Evolutionary conservation across 2,329 filamentous ascomycete genomes (phyloP), one percentile per base, ranked within the genome.

Genomic region (Hypoxylon sp.): DNA sequence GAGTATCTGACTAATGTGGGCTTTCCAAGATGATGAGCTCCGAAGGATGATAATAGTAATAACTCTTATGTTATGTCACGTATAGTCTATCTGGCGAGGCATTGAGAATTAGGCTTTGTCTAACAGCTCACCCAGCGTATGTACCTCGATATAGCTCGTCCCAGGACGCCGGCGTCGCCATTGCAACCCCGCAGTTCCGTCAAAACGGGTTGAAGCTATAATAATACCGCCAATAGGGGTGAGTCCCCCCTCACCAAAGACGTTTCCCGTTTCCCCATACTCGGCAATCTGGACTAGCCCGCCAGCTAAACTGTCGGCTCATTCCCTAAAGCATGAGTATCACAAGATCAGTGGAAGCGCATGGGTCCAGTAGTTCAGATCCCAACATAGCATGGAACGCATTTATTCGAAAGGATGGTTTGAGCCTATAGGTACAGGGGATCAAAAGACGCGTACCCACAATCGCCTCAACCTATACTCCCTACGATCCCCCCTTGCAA

Each of bases 111-210:
- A 2, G 4, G 5, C 1, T 37, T 17, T 43, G 6, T 10, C 19
- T 7, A 43, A 43, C n/a, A 43, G 2, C 13, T 24, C 19, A 32
- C 7, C 7, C 7, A 26, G 24, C 24, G 24, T 26, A 26, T 26
- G 47, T 13, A 48, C 19, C 41, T 10, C 20, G 1, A 10, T 37
- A n/a, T 54, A 30, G 30, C 19, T 10, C 20, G 26, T 37, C 6
- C 28, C 13, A 39, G 28, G 19, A 13, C 20, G 8, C 13, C 11
- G 24, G 34, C 6, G 39, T 41, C 41, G 24, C 39, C 15, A 52
- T 26, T 8, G 24, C n/a, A 44, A 65, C 62, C 62, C 62, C 62
- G 54, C 58, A 55, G 5, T 32, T 10, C 28, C n/a, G 53, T 57
- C 53, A 64, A 61, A 47, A 22, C 43, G n/a, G 15, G 19, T n/a